phyloP scores from a whole-genome alignment of 176 grass and related monocot species.

The Phoenix dactylifera region DNA sequence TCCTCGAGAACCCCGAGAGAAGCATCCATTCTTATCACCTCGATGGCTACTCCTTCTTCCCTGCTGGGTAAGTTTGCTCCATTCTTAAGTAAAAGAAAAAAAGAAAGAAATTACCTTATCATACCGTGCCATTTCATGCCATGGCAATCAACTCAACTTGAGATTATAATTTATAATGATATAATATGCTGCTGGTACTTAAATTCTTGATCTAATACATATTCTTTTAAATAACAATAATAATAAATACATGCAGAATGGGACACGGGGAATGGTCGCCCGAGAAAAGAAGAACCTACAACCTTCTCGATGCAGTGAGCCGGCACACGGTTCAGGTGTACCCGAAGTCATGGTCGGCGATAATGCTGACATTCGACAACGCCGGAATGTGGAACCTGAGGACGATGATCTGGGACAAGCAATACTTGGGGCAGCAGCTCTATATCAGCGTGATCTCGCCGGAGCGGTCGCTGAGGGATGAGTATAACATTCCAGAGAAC shows the following conservation, averaged over 20 bases:
- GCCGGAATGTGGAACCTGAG: conserved; percentile 92
- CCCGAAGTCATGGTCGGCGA: conserved; percentile 87
- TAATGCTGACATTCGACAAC: conserved; percentile 93
- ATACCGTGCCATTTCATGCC: not conserved
- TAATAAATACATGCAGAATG: conserved; percentile 36
- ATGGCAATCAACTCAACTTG: too few species aligned
- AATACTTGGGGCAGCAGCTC: conserved; percentile 71
- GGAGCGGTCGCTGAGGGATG: conserved; percentile 71
- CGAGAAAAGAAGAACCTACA: conserved; percentile 43
- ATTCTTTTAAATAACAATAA: too few species aligned
- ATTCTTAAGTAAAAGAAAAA: too few species aligned
- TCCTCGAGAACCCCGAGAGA: conserved; percentile 90
- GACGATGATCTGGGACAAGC: conserved; percentile 66
- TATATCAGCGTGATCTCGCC: conserved; percentile 75
- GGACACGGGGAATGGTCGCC: conserved; percentile 58
- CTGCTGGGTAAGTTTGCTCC: conserved; percentile 39
- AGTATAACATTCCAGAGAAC: conserved; percentile 70
- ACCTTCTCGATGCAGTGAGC: conserved; percentile 87
- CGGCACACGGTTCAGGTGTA: conserved; percentile 89
- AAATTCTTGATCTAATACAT: too few species aligned
- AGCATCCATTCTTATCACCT: conserved; percentile 64
- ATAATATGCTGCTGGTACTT: too few species aligned
- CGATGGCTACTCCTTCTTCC: conserved; percentile 85
- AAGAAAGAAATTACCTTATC: not conserved
- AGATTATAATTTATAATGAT: too few species aligned